phyloP scores from a whole-genome alignment of 2,329 filamentous ascomycete genomes.

The Phaeomoniella chlamydospora region DNA sequence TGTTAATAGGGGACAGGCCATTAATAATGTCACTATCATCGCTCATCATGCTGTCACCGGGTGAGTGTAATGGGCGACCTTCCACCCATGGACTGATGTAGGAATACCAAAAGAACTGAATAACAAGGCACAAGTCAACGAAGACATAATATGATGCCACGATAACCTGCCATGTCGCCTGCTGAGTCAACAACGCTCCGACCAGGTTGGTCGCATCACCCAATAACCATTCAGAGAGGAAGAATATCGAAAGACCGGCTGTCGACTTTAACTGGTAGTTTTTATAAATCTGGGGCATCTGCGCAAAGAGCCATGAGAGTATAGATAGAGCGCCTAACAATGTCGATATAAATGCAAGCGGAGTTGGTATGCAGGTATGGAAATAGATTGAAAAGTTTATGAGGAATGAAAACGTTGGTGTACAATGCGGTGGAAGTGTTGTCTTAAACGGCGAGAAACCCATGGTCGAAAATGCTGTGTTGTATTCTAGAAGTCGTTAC shows the following conservation, averaged over 20 bases:
- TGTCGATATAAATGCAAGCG: constrained; percentile 47
- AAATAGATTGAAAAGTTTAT: constrained; percentile 42
- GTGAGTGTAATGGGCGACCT: constrained; percentile 13
- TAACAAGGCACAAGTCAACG: constrained; percentile 47
- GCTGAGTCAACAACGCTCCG: constrained; percentile 47
- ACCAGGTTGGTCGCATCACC: constrained; percentile 50
- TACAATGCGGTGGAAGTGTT: constrained; percentile 43
- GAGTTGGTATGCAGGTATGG: constrained; percentile 49
- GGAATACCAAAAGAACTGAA: constrained; percentile 54
- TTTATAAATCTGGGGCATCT: constrained; percentile 56
- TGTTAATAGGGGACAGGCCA: constrained; percentile 20
- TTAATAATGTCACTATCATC: constrained; percentile 19
- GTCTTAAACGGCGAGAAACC: constrained; percentile 6
- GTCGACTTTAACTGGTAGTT: constrained; percentile 51
- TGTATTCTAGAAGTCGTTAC: too few species aligned
- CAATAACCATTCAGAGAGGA: constrained; percentile 51
- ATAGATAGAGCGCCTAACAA: constrained; percentile 48
- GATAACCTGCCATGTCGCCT: constrained; percentile 52
- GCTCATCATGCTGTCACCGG: constrained; percentile 13
- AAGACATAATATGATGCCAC: constrained; percentile 52
- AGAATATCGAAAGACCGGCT: constrained; percentile 50
- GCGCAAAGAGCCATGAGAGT: constrained; percentile 53
- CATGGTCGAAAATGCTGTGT: too few species aligned
- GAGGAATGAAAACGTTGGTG: constrained; percentile 44
- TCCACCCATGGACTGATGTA: constrained; percentile 35